These are phyloP conservation scores for Nyctanthes arbortristis DNA, from an alignment of 257 asterid species.

Conservation along the genomic window DNA sequence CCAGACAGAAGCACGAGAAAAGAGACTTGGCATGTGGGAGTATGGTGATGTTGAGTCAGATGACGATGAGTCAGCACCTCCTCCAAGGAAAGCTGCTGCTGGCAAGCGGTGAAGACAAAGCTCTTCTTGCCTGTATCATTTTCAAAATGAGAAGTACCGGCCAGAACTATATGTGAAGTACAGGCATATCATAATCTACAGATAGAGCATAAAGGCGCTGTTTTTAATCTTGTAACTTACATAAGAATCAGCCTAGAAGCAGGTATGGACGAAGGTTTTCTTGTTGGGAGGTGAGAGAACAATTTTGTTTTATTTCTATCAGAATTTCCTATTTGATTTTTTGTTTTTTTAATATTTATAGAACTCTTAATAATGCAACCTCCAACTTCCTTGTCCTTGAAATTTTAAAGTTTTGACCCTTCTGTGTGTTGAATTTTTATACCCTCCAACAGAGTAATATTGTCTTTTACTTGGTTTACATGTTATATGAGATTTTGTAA, in stretches of 20 bases:
- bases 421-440: background rate
- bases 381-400: constrained; percentile 6
- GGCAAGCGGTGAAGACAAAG: constrained; percentile 63
- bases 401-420: background rate
- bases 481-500: too few species aligned
- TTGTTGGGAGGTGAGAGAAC: constrained; percentile 38
- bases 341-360: constrained; percentile 22
- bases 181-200: constrained; percentile 29
- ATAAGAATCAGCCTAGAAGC: constrained; percentile 26
- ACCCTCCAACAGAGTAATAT: background rate
- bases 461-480: background rate
- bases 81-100: constrained; percentile 66
- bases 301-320: constrained; percentile 38
- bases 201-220: constrained; percentile 29
- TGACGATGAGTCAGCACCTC: constrained; percentile 74
- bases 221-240: constrained; percentile 28
- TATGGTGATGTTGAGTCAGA: constrained; percentile 93
- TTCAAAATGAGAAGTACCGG: constrained; percentile 1
- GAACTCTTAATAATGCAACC: constrained; percentile 38
- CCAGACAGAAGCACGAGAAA: constrained; percentile 72
- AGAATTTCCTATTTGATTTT: background rate
- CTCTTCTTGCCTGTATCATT: constrained; percentile 41
- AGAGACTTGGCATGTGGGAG: constrained; percentile 93
- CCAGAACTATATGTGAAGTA: constrained; percentile 10
- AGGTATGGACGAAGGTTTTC: background rate